Base-by-base conservation (phyloP, 257 asterid species). In the Vinca minor region DNA sequence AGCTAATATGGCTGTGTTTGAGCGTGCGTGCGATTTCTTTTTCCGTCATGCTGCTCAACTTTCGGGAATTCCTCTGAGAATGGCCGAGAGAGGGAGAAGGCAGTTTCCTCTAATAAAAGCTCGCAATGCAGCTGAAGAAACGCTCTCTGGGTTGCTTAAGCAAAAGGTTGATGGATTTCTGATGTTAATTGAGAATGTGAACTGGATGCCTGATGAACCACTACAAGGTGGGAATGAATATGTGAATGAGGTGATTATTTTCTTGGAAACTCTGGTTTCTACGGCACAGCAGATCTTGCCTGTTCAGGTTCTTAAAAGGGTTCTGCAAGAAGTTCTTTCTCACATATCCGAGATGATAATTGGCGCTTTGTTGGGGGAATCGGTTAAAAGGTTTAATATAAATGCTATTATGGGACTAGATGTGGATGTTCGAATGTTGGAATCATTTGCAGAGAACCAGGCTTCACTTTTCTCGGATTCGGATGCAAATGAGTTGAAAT, bases 41-140 rank as follows among this genome's bases (percentile, higher is more conserved):
- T 87, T 92, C 60, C 95, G 96, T 28, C 98, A 92, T 59, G 98
- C 95, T 68, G 98, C 98, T 13, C 98, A 87, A 80, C 96, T 89
- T 62, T 92, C 97, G 0, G 98, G 98, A 9, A 83, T 92, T 62
- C 96, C 98, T 42, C 62, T 89, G 71, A 87, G 98, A 76, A 87
- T 89, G 76, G 94, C 85, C 1, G 98, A 92, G 80, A 85, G 96
- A 62, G 87, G 95, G 1, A 81, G 85, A 81, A 82, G 90, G 70
- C 85, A 73, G 63, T 92, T 92, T 70, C 95, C 97, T 38, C 79
- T 92, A 35, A 84, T 68, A 28, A 89, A 81, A 80, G 84, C 98
- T 55, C 89, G 96, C 8, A 95, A 87, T 76, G 93, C 89, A 23
- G 97, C 98, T 36, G 96, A 89, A 69, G 94, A 84, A 56, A 80